Base-by-base conservation (phyloP, 2,329 filamentous ascomycete genomes). In the Epicoccum sorghinum region DNA sequence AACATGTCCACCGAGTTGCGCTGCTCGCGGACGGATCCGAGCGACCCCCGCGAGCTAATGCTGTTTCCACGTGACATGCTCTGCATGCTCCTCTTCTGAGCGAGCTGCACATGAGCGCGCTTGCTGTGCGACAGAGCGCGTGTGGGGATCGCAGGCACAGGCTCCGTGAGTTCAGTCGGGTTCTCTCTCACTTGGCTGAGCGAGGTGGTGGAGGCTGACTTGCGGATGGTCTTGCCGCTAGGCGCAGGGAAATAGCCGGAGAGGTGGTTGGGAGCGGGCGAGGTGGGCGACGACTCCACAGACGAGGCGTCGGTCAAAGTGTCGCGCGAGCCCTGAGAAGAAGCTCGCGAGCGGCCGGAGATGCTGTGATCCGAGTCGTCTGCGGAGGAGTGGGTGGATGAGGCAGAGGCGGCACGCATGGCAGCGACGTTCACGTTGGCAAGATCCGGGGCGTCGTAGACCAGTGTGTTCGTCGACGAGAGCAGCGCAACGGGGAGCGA, bases 401-500 rank as follows among this genome's bases (percentile, higher is more conserved):
- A 77, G 3, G 83, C 80, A 23, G 76, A 70, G 24, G 62, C 59
- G 12, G 75, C 29, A 24, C 43, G 47, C 39, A 32, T 32, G 27
- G 45, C 73, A 5, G 73, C 63, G 7, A 74, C 68, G 33, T 61
- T 47, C 47, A 66, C 55, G 44, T 69, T 74, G 39, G 80, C 79
- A 58, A 97, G 87, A 71, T 97, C 89, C 45, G 93, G 93, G 8
- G 95, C 93, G 71, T 93, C 93, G 82, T 96, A 96, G 7, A 91
- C 92, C 49, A 97, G 87, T 84, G 96, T 91, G 77, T 98, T 99
- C 65, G 95, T 98, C 4, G 93, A 96, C 55, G 95, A 96, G 43
- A 97, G 81, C 59, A 99, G 83, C 75, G 92, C 88, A 47, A 96
- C 83, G 0, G 95, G 95, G 3, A 83, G 86, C 1, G 95, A 99